These are phyloP conservation scores for Tulasnella sp. DNA, from an alignment of 768 basidiomycete genomes.

Conservation along the genomic window DNA sequence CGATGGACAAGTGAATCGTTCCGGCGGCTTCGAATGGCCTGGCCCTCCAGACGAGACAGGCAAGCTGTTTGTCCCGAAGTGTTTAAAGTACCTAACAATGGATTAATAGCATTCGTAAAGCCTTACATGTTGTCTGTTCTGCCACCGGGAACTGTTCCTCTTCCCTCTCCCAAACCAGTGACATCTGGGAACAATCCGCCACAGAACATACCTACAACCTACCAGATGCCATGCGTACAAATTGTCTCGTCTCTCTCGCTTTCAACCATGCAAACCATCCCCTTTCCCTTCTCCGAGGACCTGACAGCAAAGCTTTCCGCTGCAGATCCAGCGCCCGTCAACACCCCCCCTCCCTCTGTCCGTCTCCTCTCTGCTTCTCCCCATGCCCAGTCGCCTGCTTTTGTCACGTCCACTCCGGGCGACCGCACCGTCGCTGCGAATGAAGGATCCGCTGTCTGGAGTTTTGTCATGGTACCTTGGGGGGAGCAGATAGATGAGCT, in stretches of 20 bases:
- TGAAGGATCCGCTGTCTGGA: slow-evolving; percentile 74
- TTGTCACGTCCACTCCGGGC: slow-evolving; percentile 56
- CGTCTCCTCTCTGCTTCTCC: slow-evolving; percentile 53
- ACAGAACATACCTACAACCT: slow-evolving; percentile 28
- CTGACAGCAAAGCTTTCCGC: slow-evolving; percentile 13
- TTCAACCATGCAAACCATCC: slow-evolving; percentile 44
- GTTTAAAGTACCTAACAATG: slow-evolving; percentile 2
- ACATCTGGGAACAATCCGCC: slow-evolving; percentile 15
- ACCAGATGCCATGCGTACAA: slow-evolving; percentile 50
- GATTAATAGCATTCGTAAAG: slow-evolving; percentile 48
- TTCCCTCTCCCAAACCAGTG: slow-evolving; percentile 14
- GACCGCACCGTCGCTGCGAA: slow-evolving; percentile 51
- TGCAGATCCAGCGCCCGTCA: not conserved
- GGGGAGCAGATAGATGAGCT: slow-evolving; percentile 76
- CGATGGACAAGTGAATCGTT: slow-evolving; percentile 43
- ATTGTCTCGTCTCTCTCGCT: slow-evolving; percentile 60
- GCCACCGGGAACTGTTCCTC: slow-evolving; percentile 49
- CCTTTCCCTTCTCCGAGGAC: slow-evolving; percentile 43
- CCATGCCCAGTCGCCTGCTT: slow-evolving; percentile 41
- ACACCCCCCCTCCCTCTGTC: slow-evolving; percentile 28
- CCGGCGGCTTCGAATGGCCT: slow-evolving; percentile 52
- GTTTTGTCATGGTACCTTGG: slow-evolving; percentile 58
- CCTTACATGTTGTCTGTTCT: slow-evolving; percentile 70
- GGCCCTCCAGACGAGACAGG: slow-evolving; percentile 73
- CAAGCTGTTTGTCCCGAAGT: slow-evolving; percentile 25